phyloP scores from a whole-genome alignment of 345 rosid genomes.

The Camelina neglecta region DNA sequence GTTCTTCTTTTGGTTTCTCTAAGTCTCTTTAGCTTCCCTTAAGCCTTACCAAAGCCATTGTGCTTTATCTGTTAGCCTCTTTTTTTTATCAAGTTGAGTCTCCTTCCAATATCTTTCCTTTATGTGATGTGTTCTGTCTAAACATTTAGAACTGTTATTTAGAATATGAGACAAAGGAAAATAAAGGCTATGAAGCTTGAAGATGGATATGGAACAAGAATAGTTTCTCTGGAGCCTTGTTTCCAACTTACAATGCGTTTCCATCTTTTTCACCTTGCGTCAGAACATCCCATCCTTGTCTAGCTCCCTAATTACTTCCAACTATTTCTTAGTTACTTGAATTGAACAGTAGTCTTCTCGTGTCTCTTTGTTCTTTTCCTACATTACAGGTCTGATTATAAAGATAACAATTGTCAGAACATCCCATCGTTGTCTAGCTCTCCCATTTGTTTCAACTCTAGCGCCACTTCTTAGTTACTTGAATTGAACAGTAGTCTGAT shows the following conservation, averaged over 20 bases:
- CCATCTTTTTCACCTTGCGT: slow-evolving; percentile 10
- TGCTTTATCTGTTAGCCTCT: not conserved
- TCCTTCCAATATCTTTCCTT: not conserved
- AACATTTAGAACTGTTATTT: slow-evolving; percentile 13
- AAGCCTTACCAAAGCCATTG: not conserved
- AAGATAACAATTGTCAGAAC: not conserved
- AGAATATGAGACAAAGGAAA: not conserved
- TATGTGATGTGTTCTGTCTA: not conserved
- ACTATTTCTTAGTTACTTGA: too few relatives aligned
- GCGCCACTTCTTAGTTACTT: not conserved
- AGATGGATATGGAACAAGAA: not conserved
- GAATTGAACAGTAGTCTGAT: not conserved
- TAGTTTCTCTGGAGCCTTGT: not conserved
- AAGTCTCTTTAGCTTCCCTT: not conserved
- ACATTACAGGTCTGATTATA: not conserved
- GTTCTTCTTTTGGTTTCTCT: slow-evolving; percentile 4
- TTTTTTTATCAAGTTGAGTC: not conserved
- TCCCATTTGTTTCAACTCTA: not conserved
- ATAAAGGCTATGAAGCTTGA: not conserved
- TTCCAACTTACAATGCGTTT: not conserved
- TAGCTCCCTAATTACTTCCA: too few relatives aligned
- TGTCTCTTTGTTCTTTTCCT: not conserved
- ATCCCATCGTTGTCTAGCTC: not conserved
- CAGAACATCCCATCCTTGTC: too few relatives aligned
- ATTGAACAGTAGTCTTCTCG: not conserved